A percentile compares a stretch with the other conserved stretches of the same genome.
These are phyloP conservation scores for Taphrina wiesneri DNA, from an alignment of 1,139 yeast species.

Conservation along the genomic window DNA sequence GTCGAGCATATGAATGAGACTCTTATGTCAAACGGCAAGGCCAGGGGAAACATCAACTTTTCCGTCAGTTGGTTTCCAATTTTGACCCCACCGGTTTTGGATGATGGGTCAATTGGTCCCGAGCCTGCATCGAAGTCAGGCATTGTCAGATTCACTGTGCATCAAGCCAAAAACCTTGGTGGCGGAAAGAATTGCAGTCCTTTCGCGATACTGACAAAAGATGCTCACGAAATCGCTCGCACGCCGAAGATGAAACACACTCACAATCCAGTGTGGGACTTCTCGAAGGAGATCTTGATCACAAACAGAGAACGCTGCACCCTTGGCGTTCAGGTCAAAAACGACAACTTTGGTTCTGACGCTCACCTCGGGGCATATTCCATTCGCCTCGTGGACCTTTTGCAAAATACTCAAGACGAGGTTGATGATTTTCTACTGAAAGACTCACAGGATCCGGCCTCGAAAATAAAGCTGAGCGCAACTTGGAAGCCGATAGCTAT, in stretches of 20 bases:
- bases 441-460: not conserved
- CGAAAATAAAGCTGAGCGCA: slow-evolving; percentile 58
- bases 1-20: slow-evolving; percentile 58
- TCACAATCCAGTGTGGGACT: slow-evolving; percentile 69
- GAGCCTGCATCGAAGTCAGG: slow-evolving; percentile 95
- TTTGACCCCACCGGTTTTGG: slow-evolving; percentile 68
- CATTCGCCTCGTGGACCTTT: slow-evolving; percentile 61
- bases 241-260: slow-evolving; percentile 63
- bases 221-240: slow-evolving; percentile 59
- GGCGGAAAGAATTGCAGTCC: slow-evolving; percentile 63
- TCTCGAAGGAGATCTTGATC: slow-evolving; percentile 68
- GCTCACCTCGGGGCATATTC: slow-evolving; percentile 55
- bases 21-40: slow-evolving; percentile 72
- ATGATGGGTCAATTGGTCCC: slow-evolving; percentile 82
- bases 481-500: slow-evolving; percentile 86
- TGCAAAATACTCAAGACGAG: slow-evolving; percentile 76
- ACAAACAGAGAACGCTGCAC: slow-evolving; percentile 70
- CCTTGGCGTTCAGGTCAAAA: slow-evolving; percentile 66
- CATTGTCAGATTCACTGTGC: slow-evolving; percentile 69
- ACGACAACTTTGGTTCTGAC: slow-evolving; percentile 62
- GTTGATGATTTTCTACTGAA: slow-evolving; percentile 72
- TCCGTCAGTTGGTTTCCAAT: slow-evolving; percentile 79
- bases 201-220: slow-evolving; percentile 52
- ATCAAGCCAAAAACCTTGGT: slow-evolving; percentile 73
- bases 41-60: slow-evolving; percentile 70